A percentile compares a stretch with the other conserved stretches of the same genome.
phyloP scores from a whole-genome alignment of 2,329 filamentous ascomycete genomes.

The Aspergillus texensis region DNA sequence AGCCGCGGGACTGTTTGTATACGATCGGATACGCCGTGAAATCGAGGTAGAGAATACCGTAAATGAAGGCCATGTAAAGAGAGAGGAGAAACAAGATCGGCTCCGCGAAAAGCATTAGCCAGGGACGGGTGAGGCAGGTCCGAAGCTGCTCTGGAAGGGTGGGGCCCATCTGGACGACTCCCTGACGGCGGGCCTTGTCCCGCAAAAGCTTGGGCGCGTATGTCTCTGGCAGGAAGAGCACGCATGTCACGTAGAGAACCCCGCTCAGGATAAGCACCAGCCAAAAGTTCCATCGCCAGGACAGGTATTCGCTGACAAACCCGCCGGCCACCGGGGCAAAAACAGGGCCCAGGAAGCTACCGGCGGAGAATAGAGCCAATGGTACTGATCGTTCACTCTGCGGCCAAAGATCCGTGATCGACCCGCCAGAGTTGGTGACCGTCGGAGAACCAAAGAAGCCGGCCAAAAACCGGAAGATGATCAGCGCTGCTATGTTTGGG shows the following conservation, averaged over 20 bases:
- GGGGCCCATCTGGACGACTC: neutral
- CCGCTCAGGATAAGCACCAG: neutral
- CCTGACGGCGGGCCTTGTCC: neutral
- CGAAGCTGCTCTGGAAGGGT: neutral
- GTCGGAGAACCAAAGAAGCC: slow-evolving; percentile 61
- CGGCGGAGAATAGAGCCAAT: neutral
- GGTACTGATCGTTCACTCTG: slow-evolving; percentile 26
- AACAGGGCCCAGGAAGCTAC: slow-evolving; percentile 60
- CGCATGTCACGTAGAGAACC: neutral
- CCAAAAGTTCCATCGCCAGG: neutral
- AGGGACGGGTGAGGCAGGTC: slow-evolving; percentile 42
- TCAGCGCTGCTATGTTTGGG: slow-evolving; percentile 44
- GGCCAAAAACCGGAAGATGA: slow-evolving; percentile 66
- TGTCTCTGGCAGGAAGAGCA: neutral
- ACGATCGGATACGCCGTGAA: slow-evolving; percentile 54
- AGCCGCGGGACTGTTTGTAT: slow-evolving; percentile 45
- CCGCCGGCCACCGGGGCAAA: slow-evolving; percentile 63
- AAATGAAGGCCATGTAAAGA: slow-evolving; percentile 49
- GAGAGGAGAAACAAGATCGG: slow-evolving; percentile 51
- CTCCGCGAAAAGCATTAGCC: slow-evolving; percentile 48
- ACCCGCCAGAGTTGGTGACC: slow-evolving; percentile 61
- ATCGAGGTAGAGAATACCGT: slow-evolving; percentile 52
- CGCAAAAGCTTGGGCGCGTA: neutral
- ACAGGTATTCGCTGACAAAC: slow-evolving; percentile 3
- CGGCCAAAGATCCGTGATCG: slow-evolving; percentile 59